These are phyloP conservation scores for Fusarium temperatum DNA, from an alignment of 2,329 filamentous ascomycete species.

Conservation along the genomic window DNA sequence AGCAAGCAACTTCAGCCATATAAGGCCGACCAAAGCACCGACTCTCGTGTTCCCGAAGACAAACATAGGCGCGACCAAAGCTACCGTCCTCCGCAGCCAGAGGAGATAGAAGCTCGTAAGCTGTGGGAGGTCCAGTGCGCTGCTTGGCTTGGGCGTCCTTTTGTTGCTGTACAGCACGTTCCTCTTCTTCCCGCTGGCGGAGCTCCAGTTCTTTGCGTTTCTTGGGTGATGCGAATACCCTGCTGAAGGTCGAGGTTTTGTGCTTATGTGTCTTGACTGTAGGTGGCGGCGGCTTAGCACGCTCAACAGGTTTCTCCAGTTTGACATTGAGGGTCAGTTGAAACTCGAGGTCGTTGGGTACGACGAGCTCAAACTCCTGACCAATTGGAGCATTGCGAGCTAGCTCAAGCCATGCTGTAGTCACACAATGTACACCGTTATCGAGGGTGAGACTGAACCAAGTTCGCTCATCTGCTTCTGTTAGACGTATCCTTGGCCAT, in stretches of 20 bases:
- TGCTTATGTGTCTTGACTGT: slow-evolving; percentile 70
- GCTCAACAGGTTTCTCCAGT: slow-evolving; percentile 77
- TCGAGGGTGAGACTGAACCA: slow-evolving; percentile 98
- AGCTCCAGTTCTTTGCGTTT: slow-evolving; percentile 95
- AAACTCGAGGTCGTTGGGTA: slow-evolving; percentile 98
- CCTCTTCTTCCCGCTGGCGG: slow-evolving; percentile 82
- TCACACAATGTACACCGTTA: slow-evolving; percentile 97
- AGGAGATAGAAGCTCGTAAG: slow-evolving; percentile 88
- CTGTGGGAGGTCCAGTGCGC: slow-evolving; percentile 70
- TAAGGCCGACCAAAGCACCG: slow-evolving; percentile 89
- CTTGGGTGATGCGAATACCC: slow-evolving; percentile 92
- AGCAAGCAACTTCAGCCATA: slow-evolving; percentile 89
- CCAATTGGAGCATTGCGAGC: slow-evolving; percentile 93
- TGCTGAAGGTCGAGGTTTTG: slow-evolving; percentile 89
- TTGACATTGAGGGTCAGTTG: slow-evolving; percentile 97
- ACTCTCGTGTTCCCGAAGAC: slow-evolving; percentile 89
- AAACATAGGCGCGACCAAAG: slow-evolving; percentile 93
- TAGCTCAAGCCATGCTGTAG: slow-evolving; percentile 93
- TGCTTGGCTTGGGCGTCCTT: slow-evolving; percentile 72
- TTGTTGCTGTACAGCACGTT: slow-evolving; percentile 71
- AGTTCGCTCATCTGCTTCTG: slow-evolving; percentile 76
- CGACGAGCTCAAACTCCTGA: slow-evolving; percentile 97
- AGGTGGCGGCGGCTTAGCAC: slow-evolving; percentile 65
- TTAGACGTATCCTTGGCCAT: slow-evolving; percentile 32
- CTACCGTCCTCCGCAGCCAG: slow-evolving; percentile 91